Percentiles rank a stretch among this genome's conserved stretches.
phyloP scores from a whole-genome alignment of 2,329 filamentous ascomycete genomes.

The Alternaria sp. region DNA sequence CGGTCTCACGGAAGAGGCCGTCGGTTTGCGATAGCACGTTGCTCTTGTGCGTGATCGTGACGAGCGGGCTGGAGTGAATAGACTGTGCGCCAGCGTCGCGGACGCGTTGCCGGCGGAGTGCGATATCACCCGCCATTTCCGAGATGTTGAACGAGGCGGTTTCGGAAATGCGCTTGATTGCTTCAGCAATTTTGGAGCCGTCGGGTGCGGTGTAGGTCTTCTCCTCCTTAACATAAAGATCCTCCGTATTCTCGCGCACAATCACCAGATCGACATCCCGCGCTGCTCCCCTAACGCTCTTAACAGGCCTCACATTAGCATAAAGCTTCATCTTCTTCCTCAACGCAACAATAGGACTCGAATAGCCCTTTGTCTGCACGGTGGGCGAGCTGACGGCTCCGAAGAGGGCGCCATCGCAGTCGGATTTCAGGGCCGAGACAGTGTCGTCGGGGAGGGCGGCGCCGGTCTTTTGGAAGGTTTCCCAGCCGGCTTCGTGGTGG shows the following conservation, averaged over 20 bases:
- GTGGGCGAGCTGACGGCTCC: slow-evolving; percentile 92
- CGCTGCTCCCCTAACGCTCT: slow-evolving; percentile 71
- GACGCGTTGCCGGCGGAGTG: slow-evolving; percentile 82
- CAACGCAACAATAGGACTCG: slow-evolving; percentile 92
- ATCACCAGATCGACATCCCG: slow-evolving; percentile 92
- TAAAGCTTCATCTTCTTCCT: slow-evolving; percentile 95
- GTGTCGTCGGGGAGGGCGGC: slow-evolving; percentile 88
- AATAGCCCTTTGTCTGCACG: slow-evolving; percentile 91
- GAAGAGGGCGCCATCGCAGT: slow-evolving; percentile 96
- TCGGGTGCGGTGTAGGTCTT: slow-evolving; percentile 76
- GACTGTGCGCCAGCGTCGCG: slow-evolving; percentile 64
- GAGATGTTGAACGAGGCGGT: slow-evolving; percentile 85
- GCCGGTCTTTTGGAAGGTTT: slow-evolving; percentile 89
- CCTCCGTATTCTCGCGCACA: slow-evolving; percentile 98
- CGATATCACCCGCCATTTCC: slow-evolving; percentile 93
- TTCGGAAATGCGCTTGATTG: slow-evolving; percentile 95
- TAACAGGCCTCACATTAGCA: slow-evolving; percentile 96
- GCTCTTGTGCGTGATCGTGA: slow-evolving; percentile 98
- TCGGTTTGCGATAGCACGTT: slow-evolving; percentile 97
- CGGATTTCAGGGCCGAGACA: slow-evolving; percentile 83
- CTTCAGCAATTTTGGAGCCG: slow-evolving; percentile 86
- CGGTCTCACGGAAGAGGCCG: slow-evolving; percentile 86
- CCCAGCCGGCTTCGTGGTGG: slow-evolving; percentile 90
- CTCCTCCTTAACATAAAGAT: slow-evolving; percentile 98
- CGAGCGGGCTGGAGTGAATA: slow-evolving; percentile 73